phyloP scores from a whole-genome alignment of 495 filamentous ascomycete genomes.

The Astrocystis sublimbata region DNA sequence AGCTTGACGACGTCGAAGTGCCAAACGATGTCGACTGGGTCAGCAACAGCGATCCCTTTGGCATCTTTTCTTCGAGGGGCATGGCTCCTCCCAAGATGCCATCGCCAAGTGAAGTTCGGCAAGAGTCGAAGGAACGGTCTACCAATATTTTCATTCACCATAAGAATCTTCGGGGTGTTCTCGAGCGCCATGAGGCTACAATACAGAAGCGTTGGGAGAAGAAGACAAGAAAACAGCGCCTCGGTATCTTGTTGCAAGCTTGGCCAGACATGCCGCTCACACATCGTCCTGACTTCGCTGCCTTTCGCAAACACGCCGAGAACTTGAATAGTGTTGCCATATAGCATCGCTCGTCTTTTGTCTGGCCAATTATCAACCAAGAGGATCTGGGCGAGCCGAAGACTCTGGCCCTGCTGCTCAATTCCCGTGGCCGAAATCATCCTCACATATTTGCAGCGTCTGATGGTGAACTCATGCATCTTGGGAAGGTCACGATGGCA shows the following conservation, averaged over 20 bases:
- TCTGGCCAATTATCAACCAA: slow-evolving; percentile 60
- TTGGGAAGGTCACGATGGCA: slow-evolving; percentile 34
- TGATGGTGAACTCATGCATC: slow-evolving; percentile 36
- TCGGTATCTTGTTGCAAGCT: slow-evolving; percentile 40
- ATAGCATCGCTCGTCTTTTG: slow-evolving; percentile 34
- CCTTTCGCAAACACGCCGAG: slow-evolving; percentile 33
- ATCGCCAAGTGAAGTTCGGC: neutral
- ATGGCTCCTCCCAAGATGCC: slow-evolving; percentile 1
- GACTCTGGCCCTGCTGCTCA: slow-evolving; percentile 49
- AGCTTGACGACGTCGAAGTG: neutral
- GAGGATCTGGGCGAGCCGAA: slow-evolving; percentile 53
- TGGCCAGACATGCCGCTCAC: slow-evolving; percentile 51
- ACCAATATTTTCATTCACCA: slow-evolving; percentile 26
- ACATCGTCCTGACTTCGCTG: slow-evolving; percentile 55
- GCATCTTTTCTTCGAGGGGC: neutral
- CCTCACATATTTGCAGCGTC: slow-evolving; percentile 45
- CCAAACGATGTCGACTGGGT: neutral
- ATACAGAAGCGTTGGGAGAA: slow-evolving; percentile 54
- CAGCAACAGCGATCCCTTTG: neutral
- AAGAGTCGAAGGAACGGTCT: neutral
- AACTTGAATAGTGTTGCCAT: slow-evolving; percentile 22
- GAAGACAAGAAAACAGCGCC: slow-evolving; percentile 43
- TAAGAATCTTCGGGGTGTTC: slow-evolving; percentile 23
- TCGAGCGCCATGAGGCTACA: slow-evolving; percentile 46
- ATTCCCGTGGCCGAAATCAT: slow-evolving; percentile 46